Evolutionary conservation across 1,284 basidiomycete species (phyloP).

Genomic region (Vanrija pseudolonga): DNA sequence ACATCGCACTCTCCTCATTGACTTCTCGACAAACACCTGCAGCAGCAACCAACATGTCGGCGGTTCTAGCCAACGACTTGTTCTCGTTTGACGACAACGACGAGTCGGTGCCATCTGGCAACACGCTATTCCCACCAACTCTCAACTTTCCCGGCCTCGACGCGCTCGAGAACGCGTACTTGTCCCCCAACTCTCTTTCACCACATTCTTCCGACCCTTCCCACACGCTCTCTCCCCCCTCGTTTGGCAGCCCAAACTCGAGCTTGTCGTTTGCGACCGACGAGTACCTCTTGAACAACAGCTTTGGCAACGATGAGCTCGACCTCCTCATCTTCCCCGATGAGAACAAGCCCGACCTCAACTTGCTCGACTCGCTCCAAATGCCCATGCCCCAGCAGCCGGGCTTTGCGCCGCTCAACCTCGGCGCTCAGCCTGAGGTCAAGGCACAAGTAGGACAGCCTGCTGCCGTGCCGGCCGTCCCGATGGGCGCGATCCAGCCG

Average conservation of each 20-base stretch:
- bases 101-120: slow-evolving; percentile 18
- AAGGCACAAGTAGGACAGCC: background rate
- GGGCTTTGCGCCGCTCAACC: background rate
- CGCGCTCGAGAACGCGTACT: slow-evolving; percentile 7
- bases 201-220: slow-evolving; percentile 11
- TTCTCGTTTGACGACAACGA: slow-evolving; percentile 25
- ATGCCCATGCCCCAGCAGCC: background rate
- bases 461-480: background rate
- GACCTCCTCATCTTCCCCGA: slow-evolving; percentile 35
- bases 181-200: slow-evolving; percentile 12
- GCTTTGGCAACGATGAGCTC: slow-evolving; percentile 31
- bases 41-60: slow-evolving; percentile 7
- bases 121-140: slow-evolving; percentile 26
- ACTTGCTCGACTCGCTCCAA: background rate
- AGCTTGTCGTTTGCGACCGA: slow-evolving; percentile 32
- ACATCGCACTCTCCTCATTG: background rate
- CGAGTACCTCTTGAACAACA: slow-evolving; percentile 33
- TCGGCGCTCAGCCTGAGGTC: background rate
- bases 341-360: slow-evolving; percentile 14
- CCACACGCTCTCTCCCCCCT: slow-evolving; percentile 29
- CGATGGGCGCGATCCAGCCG: slow-evolving; percentile 10
- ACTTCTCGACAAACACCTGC: background rate
- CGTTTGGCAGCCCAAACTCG: slow-evolving; percentile 31
- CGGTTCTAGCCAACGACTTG: slow-evolving; percentile 15
- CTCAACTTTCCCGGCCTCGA: slow-evolving; percentile 21